Conservation (phyloP, 306 rosid genomes). For the Sphenostylis stenocarpa region DNA sequence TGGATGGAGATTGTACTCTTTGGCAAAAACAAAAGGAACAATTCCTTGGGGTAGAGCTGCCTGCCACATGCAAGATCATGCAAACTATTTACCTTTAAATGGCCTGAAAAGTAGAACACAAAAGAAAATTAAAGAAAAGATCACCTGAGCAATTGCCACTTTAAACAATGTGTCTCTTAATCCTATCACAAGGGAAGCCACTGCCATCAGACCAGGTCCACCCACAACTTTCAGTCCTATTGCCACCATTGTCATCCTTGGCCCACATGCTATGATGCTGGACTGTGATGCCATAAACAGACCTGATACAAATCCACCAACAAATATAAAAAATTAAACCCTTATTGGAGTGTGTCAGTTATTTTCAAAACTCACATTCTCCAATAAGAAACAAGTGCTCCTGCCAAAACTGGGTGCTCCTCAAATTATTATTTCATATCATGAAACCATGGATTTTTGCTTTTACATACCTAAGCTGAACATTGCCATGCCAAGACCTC, state of each 20-base stretch:
- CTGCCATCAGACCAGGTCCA: constrained; percentile 87
- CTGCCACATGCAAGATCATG: constrained; percentile 46
- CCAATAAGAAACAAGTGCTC: background rate
- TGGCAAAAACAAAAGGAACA: constrained; percentile 93
- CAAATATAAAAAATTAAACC: constrained; percentile 3
- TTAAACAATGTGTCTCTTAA: constrained; percentile 53
- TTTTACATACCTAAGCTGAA: constrained; percentile 88
- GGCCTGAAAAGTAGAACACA: background rate
- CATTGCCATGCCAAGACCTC: constrained; percentile 98
- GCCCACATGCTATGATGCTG: constrained; percentile 77
- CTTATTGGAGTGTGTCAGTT: background rate
- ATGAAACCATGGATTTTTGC: background rate
- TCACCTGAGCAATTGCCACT: constrained; percentile 83
- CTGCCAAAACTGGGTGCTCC: too few species aligned
- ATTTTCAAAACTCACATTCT: background rate
- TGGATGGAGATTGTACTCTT: constrained; percentile 81
- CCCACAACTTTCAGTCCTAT: constrained; percentile 48
- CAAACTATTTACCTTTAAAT: constrained; percentile 22
- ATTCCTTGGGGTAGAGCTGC: constrained; percentile 98
- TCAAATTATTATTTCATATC: background rate
- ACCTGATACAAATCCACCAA: constrained; percentile 34
- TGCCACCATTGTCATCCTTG: constrained; percentile 54
- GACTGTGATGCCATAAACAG: constrained; percentile 80
- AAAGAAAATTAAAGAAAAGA: background rate
- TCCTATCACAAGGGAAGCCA: constrained; percentile 64